These are phyloP conservation scores for Protomyces gravidus DNA, from an alignment of 1,139 yeast species.

Conservation along the genomic window DNA sequence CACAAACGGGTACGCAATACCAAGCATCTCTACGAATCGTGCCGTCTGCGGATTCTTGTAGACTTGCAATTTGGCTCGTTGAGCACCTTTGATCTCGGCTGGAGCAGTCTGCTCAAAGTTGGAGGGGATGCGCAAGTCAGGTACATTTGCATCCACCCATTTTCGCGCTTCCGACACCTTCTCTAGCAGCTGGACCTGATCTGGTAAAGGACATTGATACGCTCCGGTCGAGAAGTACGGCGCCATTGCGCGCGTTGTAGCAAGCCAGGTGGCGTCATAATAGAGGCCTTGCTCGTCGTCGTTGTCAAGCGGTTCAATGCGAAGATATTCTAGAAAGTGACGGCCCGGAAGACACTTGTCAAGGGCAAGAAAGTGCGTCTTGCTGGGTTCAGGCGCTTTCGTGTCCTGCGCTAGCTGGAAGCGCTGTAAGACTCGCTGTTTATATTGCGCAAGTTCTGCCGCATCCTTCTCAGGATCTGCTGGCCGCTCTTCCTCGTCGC, in stretches of 20 bases:
- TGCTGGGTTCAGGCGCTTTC: slow-evolving; percentile 11
- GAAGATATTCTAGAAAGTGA: slow-evolving; percentile 48
- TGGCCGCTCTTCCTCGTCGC: slow-evolving; percentile 2
- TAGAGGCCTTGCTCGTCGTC: slow-evolving; percentile 30
- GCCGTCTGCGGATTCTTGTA: slow-evolving; percentile 33
- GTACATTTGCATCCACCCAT: slow-evolving; percentile 40
- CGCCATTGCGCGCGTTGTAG: slow-evolving; percentile 39
- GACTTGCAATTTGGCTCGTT: slow-evolving; percentile 28
- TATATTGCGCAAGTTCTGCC: slow-evolving; percentile 9
- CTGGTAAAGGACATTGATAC: slow-evolving; percentile 30
- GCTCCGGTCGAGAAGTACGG: slow-evolving; percentile 33
- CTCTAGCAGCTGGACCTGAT: slow-evolving; percentile 25
- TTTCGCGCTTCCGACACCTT: slow-evolving; percentile 34
- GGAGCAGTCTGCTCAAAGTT: slow-evolving; percentile 35
- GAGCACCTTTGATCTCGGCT: background rate
- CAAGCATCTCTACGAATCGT: slow-evolving; percentile 32
- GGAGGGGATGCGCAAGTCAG: slow-evolving; percentile 36
- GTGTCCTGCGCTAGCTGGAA: background rate
- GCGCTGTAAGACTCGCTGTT: slow-evolving; percentile 5
- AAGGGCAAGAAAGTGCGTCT: slow-evolving; percentile 67
- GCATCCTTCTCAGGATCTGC: background rate
- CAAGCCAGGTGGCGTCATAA: slow-evolving; percentile 45
- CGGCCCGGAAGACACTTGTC: slow-evolving; percentile 76
- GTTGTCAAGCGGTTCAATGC: slow-evolving; percentile 37
- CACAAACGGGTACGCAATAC: background rate